Evolutionary conservation across 331 rosid genomes (phyloP).

Genomic region (Saraca asoca): DNA sequence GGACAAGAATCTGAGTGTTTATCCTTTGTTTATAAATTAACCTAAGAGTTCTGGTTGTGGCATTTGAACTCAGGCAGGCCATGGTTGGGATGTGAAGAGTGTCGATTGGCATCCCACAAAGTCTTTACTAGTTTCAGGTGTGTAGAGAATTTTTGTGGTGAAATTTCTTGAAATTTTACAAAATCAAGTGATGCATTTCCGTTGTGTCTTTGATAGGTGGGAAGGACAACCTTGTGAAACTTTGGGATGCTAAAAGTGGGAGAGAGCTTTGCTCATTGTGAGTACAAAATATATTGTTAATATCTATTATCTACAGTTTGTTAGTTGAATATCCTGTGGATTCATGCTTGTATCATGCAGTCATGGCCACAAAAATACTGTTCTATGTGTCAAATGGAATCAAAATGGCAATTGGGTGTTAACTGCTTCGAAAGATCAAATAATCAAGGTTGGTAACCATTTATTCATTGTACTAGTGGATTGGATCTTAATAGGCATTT

Average conservation of each 20-base stretch:
- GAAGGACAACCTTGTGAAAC: conserved; percentile 94
- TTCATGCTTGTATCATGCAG: conserved; percentile 54
- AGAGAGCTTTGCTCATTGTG: conserved; percentile 92
- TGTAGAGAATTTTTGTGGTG: conserved; percentile 32
- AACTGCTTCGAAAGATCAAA: conserved; percentile 84
- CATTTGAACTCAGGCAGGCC: conserved; percentile 99
- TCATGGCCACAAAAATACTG: conserved; percentile 91
- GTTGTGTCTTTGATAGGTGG: conserved; percentile 66
- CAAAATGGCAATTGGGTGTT: conserved; percentile 91
- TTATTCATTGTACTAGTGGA: conserved; percentile 17
- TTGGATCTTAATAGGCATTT: conserved; percentile 14
- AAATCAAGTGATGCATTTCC: conserved; percentile 26
- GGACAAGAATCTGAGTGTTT: conserved; percentile 3
- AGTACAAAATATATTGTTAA: conserved; percentile 44
- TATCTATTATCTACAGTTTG: conserved; percentile 8
- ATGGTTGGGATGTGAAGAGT: conserved; percentile 99
- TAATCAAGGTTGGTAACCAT: conserved; percentile 55
- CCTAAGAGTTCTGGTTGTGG: conserved; percentile 42
- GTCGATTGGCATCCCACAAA: conserved; percentile 99
- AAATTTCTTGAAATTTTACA: conserved; percentile 30
- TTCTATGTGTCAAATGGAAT: conserved; percentile 87
- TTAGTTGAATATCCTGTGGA: conserved; percentile 24
- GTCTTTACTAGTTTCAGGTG: conserved; percentile 92
- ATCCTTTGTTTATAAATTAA: conserved; percentile 29
- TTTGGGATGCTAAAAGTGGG: conserved; percentile 95